Evolutionary conservation across 306 rosid species (phyloP), one percentile per base, ranked within the genome.

Genomic region (Prunus mongolica): DNA sequence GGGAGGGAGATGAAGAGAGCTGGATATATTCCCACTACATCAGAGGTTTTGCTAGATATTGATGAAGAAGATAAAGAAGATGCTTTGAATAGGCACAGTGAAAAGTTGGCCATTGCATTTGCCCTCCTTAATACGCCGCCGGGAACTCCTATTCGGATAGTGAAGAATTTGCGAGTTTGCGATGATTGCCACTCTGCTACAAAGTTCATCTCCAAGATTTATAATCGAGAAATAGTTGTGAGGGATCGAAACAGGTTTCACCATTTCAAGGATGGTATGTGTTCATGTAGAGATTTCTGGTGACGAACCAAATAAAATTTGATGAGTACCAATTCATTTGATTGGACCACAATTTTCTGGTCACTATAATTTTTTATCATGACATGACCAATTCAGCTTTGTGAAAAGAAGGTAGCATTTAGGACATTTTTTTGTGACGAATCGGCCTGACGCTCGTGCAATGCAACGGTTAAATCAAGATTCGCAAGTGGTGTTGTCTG

Each of bases 171-270:
- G 85, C 85, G 98, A 2, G 90, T 93, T 58, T 93, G 98, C 68
- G 79, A 87, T n/a, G 98, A 91, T 84, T 93, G 98, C 9, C 98
- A 93, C 73, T 85, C 90, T 47, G 98, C 97, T 65, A 90, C 97
- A 0, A 91, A 91, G 88, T 88, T 88, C 85, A 90, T 93, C 57
- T 91, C 97, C 10, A 91, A 79, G 86, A 89, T 91, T 72, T 91
- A 88, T 81, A 76, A 68, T 71, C 85, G 97, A 55, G 94, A 91
- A 80, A 90, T 93, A 27, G 83, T 89, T 41, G 92, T 93, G 58
- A 86, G 98, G 82, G 98, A 93, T 78, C 87, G 93, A 66, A 90
- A 78, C 77, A 87, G 97, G 80, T 93, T 93, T 85, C 97, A 93
- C 82, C 97, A 87, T 84, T 91, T 93, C 86, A 86, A 85, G 58